Evolutionary conservation across 257 asterid species (phyloP).

Genomic region (Salvia rosmarinus): DNA sequence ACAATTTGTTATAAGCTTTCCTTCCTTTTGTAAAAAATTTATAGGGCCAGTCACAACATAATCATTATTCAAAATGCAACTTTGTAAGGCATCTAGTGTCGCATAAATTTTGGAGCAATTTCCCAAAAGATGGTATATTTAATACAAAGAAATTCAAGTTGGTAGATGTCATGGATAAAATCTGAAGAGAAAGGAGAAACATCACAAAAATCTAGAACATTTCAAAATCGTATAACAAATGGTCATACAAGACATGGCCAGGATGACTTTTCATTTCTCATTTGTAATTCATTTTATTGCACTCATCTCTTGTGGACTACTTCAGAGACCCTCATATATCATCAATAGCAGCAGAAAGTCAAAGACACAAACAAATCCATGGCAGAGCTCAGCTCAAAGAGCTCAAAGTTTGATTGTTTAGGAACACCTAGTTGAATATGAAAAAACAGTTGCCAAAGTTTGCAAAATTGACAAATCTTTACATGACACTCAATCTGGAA

Average conservation of each 20-base stretch:
- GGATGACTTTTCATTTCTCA: conserved; percentile 9
- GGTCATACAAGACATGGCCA: conserved; percentile 12
- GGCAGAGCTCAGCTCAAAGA: conserved; percentile 6
- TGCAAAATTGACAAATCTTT: neutral
- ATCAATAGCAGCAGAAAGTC: neutral
- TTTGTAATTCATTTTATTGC: conserved; percentile 16
- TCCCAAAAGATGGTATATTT: neutral
- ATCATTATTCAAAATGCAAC: conserved; percentile 1
- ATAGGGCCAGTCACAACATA: neutral
- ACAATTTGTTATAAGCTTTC: neutral
- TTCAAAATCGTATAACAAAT: neutral
- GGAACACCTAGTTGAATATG: neutral
- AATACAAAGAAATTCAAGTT: neutral
- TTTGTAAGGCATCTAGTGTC: conserved; percentile 3
- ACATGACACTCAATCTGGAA: conserved; percentile 1
- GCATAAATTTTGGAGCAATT: neutral
- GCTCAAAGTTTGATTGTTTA: neutral
- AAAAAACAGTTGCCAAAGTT: conserved; percentile 1
- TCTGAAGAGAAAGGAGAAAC: neutral
- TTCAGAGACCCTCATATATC: neutral
- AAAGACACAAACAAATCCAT: neutral
- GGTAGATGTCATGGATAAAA: neutral
- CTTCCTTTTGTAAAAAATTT: neutral
- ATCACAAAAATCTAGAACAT: neutral
- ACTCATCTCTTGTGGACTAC: neutral